phyloP scores from a whole-genome alignment of 192 early-diverging fungal genomes.

The Coemansia sp. region DNA sequence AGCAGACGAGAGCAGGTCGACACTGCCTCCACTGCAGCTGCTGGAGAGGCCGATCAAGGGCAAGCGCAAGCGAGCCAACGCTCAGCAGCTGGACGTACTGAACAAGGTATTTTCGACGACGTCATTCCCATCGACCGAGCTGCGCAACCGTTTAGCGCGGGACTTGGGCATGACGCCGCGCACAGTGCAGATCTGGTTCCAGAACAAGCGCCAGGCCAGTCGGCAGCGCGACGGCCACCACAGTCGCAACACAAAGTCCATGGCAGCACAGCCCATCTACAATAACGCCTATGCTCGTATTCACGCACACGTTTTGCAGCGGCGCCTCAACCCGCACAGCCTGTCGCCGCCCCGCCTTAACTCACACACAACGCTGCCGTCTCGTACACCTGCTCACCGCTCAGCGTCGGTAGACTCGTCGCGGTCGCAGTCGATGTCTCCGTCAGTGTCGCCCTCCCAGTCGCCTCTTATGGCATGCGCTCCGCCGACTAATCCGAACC shows the following conservation, averaged over 20 bases:
- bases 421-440: conserved; percentile 3
- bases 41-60: conserved; percentile 58
- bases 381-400: background rate
- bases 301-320: conserved; percentile 23
- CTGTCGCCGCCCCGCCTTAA: conserved; percentile 23
- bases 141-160: conserved; percentile 75
- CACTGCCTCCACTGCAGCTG: conserved; percentile 27
- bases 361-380: background rate
- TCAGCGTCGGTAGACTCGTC: background rate
- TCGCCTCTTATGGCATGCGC: conserved; percentile 2
- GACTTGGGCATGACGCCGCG: conserved; percentile 88
- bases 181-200: conserved; percentile 97
- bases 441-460: background rate
- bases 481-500: background rate
- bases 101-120: conserved; percentile 78
- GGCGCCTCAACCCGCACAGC: conserved; percentile 19
- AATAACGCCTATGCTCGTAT: background rate
- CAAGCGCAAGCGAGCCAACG: conserved; percentile 82
- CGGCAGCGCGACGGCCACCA: conserved; percentile 62
- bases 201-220: conserved; percentile 88
- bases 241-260: conserved; percentile 54
- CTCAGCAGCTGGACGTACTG: conserved; percentile 75
- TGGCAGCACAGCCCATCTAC: conserved; percentile 12
- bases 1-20: conserved; percentile 1
- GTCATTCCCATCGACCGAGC: conserved; percentile 82